Percentiles rank a stretch among this genome's conserved stretches.
Evolutionary conservation across 202 grass and related monocot genomes (phyloP).

Genomic region (Eragrostis tef): DNA sequence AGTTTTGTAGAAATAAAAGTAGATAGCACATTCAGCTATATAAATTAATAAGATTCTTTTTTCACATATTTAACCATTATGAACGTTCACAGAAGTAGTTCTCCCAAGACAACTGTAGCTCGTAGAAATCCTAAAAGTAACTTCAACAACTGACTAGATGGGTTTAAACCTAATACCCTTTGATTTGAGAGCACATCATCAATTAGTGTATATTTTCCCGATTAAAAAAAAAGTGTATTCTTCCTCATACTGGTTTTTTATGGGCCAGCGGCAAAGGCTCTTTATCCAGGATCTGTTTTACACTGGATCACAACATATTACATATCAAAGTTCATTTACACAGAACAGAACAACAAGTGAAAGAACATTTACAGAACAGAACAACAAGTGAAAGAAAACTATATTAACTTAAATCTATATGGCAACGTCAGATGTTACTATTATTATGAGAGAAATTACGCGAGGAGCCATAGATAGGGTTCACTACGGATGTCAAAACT

Average conservation of each 20-base stretch:
- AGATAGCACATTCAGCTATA: background rate
- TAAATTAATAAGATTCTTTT: slow-evolving; percentile 20
- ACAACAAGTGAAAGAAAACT: slow-evolving; percentile 9
- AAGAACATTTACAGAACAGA: too few relatives aligned
- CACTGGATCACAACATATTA: background rate
- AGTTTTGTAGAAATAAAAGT: background rate
- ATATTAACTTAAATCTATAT: background rate
- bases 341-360: background rate
- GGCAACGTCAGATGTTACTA: too few relatives aligned
- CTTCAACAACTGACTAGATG: slow-evolving; percentile 4
- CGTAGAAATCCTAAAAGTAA: background rate
- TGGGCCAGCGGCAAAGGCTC: background rate
- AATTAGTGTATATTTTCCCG: background rate
- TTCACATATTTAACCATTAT: too few relatives aligned
- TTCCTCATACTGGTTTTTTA: background rate
- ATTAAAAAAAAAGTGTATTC: too few relatives aligned
- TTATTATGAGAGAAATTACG: too few relatives aligned
- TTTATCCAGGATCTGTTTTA: background rate
- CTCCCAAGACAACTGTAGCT: background rate
- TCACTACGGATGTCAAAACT: background rate
- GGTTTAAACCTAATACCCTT: background rate
- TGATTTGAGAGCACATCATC: background rate
- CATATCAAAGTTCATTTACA: slow-evolving; percentile 24
- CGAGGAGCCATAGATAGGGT: background rate
- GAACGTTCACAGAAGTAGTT: slow-evolving; percentile 18